These are phyloP conservation scores for Penicillium sp. DNA, from an alignment of 2,329 filamentous ascomycete species.

Conservation along the genomic window DNA sequence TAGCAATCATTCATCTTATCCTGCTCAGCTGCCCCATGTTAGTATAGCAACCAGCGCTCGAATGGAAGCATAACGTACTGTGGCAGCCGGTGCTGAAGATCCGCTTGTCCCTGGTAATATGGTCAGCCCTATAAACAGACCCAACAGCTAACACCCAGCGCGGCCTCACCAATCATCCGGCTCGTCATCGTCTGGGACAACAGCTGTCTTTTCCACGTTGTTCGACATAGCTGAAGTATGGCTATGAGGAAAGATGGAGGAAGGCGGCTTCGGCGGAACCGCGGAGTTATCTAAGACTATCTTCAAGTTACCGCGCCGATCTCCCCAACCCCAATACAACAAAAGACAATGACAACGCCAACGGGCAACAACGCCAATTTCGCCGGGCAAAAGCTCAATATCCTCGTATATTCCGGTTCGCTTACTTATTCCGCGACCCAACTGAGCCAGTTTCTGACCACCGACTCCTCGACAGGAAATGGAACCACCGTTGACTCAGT, in stretches of 20 bases:
- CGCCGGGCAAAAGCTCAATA: slow-evolving; percentile 71
- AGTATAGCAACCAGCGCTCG: slow-evolving; percentile 3
- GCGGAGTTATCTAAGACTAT: slow-evolving; percentile 19
- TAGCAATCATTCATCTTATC: slow-evolving; percentile 90
- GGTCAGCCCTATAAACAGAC: slow-evolving; percentile 20
- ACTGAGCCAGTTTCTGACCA: slow-evolving; percentile 30
- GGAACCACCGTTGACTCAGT: slow-evolving; percentile 87
- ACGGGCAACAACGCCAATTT: slow-evolving; percentile 43
- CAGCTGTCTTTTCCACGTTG: slow-evolving; percentile 47
- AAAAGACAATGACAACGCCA: slow-evolving; percentile 27
- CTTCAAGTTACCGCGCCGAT: slow-evolving; percentile 24
- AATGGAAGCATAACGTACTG: slow-evolving; percentile 52
- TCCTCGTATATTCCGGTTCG: slow-evolving; percentile 86
- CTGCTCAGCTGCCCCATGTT: slow-evolving; percentile 66
- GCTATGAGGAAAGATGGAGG: slow-evolving; percentile 3
- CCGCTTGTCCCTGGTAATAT: slow-evolving; percentile 75
- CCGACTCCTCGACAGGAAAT: slow-evolving; percentile 55
- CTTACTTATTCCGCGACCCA: slow-evolving; percentile 26
- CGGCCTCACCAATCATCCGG: slow-evolving; percentile 82
- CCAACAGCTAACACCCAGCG: neutral
- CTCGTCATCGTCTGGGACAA: slow-evolving; percentile 63
- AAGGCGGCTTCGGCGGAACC: slow-evolving; percentile 14
- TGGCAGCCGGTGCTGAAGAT: slow-evolving; percentile 96
- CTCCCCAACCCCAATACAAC: slow-evolving; percentile 6
- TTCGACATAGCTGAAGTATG: slow-evolving; percentile 52